Base-by-base conservation (phyloP, 768 basidiomycete species). In the Leccinum disarticulatum region DNA sequence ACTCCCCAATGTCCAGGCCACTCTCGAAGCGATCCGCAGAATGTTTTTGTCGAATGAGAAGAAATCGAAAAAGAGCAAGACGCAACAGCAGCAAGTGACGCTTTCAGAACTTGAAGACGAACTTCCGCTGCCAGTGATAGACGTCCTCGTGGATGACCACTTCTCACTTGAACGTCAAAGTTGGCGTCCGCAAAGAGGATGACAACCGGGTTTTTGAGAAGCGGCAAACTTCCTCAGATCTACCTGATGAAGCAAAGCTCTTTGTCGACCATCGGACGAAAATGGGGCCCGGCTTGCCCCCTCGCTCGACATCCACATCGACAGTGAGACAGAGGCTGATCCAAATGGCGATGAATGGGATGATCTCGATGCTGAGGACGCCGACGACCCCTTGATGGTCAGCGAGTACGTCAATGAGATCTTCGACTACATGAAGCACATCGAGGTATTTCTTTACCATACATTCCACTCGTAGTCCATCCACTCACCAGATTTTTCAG, bases 321-420 rank as follows among this genome's bases (percentile, higher is more conserved):
- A 85, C 33, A 77, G 77, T 13, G 83, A 86, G 61, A 71, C 67
- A 3, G 90, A 90, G 69, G 87, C 83, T 4, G 87, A 88, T 64
- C 87, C 86, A 3, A 79, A 88, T 57, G 80, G 79, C 62, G 64
- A 77, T 68, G 77, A 81, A 70, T 98, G 94, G 95, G 90, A 90
- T 31, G 96, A 98, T 68, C 82, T 98, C 15, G 95, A 98, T 64
- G 86, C 85, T 1, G 94, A 95, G 22, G 95, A 98, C 71, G 85
- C 79, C 55, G 93, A 95, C 53, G 96, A 99, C 69, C 97, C 96
- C 14, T 80, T 93, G 61, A 98, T 98, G 95, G 95, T 97, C 64
- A 90, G 88, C 77, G 93, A 98, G 75, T 99, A 99, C 69, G 95
- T 97, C 54, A 80, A 80, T 27, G 97, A 98, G 59, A 95, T 98